Evolutionary conservation across 1,139 yeast genomes (phyloP).

Genomic region (Pichia sp.): DNA sequence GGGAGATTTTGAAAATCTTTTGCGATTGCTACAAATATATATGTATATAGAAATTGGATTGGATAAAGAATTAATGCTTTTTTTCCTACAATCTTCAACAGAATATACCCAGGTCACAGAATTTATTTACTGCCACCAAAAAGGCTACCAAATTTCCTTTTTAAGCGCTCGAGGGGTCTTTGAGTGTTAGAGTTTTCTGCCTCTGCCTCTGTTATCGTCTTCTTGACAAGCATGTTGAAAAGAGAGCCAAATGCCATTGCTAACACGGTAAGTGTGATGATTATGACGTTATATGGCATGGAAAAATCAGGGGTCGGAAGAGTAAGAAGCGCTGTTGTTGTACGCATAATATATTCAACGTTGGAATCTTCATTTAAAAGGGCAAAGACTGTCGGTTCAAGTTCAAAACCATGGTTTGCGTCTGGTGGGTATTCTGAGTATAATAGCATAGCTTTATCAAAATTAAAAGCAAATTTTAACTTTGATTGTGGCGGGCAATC

Average conservation of each 20-base stretch:
- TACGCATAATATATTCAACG: conserved; percentile 53
- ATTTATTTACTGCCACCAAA: too few relatives aligned
- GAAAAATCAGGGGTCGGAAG: conserved; percentile 97
- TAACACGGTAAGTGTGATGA: conserved; percentile 88
- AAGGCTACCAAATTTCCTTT: too few relatives aligned
- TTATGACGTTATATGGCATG: conserved; percentile 98
- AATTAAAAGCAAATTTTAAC: conserved; percentile 61
- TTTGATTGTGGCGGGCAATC: conserved; percentile 57
- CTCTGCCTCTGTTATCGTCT: conserved; percentile 69
- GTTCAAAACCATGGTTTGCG: conserved; percentile 95
- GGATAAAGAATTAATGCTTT: too few relatives aligned
- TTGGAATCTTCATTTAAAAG: conserved; percentile 28
- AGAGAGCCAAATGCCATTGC: conserved; percentile 86
- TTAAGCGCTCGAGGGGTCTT: conserved; percentile 8
- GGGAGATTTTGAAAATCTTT: too few relatives aligned
- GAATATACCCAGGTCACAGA: too few relatives aligned
- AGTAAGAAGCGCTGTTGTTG: conserved; percentile 76
- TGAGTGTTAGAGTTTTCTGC: conserved; percentile 9
- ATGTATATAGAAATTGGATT: too few relatives aligned
- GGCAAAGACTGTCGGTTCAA: conserved; percentile 80
- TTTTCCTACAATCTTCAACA: too few relatives aligned
- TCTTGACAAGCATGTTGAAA: conserved; percentile 69
- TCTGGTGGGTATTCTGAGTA: conserved; percentile 97
- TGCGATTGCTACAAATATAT: too few relatives aligned
- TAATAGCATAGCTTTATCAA: conserved; percentile 78